Evolutionary conservation across 2,329 filamentous ascomycete genomes (phyloP).

Genomic region (Fusarium guadeloupense): DNA sequence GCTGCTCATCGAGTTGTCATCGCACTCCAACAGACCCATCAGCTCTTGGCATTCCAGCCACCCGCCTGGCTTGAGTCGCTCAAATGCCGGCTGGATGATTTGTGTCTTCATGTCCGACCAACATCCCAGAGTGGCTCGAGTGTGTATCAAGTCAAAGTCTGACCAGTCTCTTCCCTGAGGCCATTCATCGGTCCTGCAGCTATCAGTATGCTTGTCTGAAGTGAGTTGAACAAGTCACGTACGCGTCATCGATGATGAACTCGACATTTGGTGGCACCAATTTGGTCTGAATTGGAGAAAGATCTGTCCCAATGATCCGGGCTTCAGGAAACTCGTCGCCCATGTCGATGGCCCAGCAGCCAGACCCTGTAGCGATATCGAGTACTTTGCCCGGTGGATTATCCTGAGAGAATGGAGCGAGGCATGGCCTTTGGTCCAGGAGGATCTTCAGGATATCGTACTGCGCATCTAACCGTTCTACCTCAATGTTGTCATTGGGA

Average conservation of each 20-base stretch:
- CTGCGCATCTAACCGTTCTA: constrained; percentile 3
- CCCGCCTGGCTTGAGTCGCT: constrained; percentile 1
- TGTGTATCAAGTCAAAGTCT: constrained; percentile 10
- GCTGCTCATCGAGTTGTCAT: background rate
- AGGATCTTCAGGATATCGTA: constrained; percentile 8
- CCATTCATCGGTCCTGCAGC: constrained; percentile 4
- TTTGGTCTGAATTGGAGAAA: constrained; percentile 3
- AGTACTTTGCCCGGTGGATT: constrained; percentile 4
- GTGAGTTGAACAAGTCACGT: background rate
- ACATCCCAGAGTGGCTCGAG: constrained; percentile 1
- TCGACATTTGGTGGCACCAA: constrained; percentile 10
- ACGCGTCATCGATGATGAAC: constrained; percentile 11
- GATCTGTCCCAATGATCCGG: constrained; percentile 2
- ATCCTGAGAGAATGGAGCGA: background rate
- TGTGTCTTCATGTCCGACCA: constrained; percentile 4
- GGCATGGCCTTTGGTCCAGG: background rate
- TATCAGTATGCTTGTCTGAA: background rate
- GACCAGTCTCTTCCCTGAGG: constrained; percentile 9
- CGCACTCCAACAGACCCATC: constrained; percentile 1
- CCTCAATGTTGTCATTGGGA: constrained; percentile 1
- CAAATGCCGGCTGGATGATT: constrained; percentile 9
- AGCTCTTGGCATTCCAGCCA: constrained; percentile 8
- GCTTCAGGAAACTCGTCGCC: constrained; percentile 6
- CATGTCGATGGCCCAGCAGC: constrained; percentile 5
- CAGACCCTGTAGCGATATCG: constrained; percentile 8